These are phyloP conservation scores for Eucalyptus curtisii DNA, from an alignment of 345 rosid species.

Conservation along the genomic window DNA sequence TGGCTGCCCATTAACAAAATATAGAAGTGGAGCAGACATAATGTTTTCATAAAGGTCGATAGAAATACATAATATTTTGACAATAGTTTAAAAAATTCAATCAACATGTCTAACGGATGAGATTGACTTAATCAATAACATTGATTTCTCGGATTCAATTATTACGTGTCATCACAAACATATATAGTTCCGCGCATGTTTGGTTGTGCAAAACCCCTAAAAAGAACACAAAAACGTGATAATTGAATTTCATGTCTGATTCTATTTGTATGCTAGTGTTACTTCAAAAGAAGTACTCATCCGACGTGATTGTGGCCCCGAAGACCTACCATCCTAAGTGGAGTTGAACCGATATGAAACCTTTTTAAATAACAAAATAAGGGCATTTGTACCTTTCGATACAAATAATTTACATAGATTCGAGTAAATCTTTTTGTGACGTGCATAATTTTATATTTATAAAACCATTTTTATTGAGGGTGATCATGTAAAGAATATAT, in stretches of 20 bases:
- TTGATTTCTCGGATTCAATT: background rate
- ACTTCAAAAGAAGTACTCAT: background rate
- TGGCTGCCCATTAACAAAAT: background rate
- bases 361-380: background rate
- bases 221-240: background rate
- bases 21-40: background rate
- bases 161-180: background rate
- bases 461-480: background rate
- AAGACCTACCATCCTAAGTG: background rate
- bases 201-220: background rate
- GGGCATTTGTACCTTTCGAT: background rate
- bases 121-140: background rate
- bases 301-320: background rate
- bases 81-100: background rate
- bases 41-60: background rate
- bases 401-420: background rate
- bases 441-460: background rate
- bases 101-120: background rate
- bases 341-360: background rate
- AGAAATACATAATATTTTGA: background rate
- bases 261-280: background rate
- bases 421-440: no score
- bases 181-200: background rate
- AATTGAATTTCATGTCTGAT: background rate
- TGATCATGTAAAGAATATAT: background rate